phyloP scores from a whole-genome alignment of 192 early-diverging fungal genomes.

The Piromyces finnis region DNA sequence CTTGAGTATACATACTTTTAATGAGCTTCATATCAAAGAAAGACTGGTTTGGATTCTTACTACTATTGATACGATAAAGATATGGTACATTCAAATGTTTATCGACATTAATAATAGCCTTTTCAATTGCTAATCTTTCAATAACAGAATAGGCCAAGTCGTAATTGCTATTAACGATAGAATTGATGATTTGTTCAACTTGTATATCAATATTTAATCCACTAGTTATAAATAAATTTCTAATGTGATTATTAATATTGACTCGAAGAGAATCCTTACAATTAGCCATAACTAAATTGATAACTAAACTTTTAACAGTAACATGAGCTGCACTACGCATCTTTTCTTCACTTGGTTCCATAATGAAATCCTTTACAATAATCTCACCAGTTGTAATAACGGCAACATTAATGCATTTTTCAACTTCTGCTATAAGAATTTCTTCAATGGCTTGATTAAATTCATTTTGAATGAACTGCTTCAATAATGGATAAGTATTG shows the following conservation, averaged over 20 bases:
- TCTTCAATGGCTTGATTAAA: not conserved
- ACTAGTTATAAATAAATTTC: not conserved
- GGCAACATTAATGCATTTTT: slow-evolving; percentile 82
- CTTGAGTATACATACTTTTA: not conserved
- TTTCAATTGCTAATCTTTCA: slow-evolving; percentile 90
- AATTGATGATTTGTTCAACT: slow-evolving; percentile 62
- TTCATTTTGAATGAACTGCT: not conserved
- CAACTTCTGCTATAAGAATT: slow-evolving; percentile 75
- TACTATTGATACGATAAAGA: slow-evolving; percentile 45
- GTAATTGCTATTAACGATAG: slow-evolving; percentile 77
- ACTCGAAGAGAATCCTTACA: slow-evolving; percentile 83
- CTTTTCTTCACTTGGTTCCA: slow-evolving; percentile 84
- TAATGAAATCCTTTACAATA: slow-evolving; percentile 85
- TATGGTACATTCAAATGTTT: slow-evolving; percentile 50
- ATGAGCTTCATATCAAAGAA: not conserved
- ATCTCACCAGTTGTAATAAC: slow-evolving; percentile 80
- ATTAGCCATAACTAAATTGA: slow-evolving; percentile 69
- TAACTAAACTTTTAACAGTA: slow-evolving; percentile 87
- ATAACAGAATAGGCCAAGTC: slow-evolving; percentile 87
- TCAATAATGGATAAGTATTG: not conserved
- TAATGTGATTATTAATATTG: not conserved
- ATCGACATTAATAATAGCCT: slow-evolving; percentile 84
- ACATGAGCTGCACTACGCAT: slow-evolving; percentile 84
- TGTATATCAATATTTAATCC: slow-evolving; percentile 1
- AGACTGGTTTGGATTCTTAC: not conserved